Percentiles rank a stretch among this genome's conserved stretches.
Evolutionary conservation across 176 grass and related monocot genomes (phyloP).

Genomic region (Aechmea fasciata): DNA sequence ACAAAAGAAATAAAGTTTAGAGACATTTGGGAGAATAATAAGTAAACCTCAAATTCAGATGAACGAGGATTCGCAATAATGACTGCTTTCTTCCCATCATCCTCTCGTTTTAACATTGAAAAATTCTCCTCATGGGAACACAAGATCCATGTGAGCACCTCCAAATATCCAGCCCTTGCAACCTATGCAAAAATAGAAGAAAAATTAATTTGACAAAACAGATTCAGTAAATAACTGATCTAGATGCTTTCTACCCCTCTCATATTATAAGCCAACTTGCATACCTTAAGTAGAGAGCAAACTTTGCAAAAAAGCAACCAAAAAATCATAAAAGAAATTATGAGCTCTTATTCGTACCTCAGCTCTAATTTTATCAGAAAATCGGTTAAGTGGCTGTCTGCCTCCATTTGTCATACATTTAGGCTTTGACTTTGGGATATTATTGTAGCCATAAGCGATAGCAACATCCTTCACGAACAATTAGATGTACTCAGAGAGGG

Average conservation of each 20-base stretch:
- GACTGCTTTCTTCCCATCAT: slow-evolving; percentile 81
- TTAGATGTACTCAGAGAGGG: neutral
- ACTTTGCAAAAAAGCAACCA: slow-evolving; percentile 2
- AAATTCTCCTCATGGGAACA: slow-evolving; percentile 92
- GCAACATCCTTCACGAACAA: slow-evolving; percentile 65
- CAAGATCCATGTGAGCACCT: slow-evolving; percentile 88
- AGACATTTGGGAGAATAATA: neutral
- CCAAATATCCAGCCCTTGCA: slow-evolving; percentile 93
- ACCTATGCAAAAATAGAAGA: slow-evolving; percentile 38
- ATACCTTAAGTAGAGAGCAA: neutral
- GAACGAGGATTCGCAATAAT: slow-evolving; percentile 82
- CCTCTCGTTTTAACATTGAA: slow-evolving; percentile 61
- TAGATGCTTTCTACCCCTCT: neutral
- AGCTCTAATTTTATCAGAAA: slow-evolving; percentile 94
- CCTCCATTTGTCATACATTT: slow-evolving; percentile 80
- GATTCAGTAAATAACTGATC: neutral
- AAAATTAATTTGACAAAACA: neutral
- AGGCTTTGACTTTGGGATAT: slow-evolving; percentile 83
- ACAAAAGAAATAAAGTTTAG: neutral
- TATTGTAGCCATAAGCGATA: slow-evolving; percentile 97
- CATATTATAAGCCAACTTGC: neutral
- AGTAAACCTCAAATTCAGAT: slow-evolving; percentile 85
- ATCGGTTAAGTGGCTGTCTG: slow-evolving; percentile 73
- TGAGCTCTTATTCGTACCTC: slow-evolving; percentile 35
- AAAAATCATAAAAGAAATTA: neutral